These are phyloP conservation scores for Xanthoconium stramineum DNA, from an alignment of 768 basidiomycete species.

Conservation along the genomic window DNA sequence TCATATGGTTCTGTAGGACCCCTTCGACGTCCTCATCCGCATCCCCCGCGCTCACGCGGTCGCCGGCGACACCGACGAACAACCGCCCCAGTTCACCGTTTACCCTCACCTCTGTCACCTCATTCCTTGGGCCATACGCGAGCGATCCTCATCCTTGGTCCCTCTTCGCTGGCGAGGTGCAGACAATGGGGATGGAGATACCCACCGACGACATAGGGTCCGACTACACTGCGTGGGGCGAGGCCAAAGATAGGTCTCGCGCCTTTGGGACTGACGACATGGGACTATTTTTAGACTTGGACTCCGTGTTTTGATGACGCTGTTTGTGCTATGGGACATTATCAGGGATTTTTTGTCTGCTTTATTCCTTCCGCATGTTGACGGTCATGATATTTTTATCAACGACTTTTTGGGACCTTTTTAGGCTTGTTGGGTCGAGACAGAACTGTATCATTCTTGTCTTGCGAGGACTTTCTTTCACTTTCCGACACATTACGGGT, in stretches of 20 bases:
- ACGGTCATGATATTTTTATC: too few relatives aligned
- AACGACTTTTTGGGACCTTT: too few relatives aligned
- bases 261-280: background rate
- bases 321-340: background rate
- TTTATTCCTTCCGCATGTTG: too few relatives aligned
- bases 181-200: background rate
- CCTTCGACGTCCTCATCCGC: slow-evolving; percentile 3
- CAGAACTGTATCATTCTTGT: too few relatives aligned
- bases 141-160: background rate
- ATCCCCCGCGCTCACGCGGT: slow-evolving; percentile 1
- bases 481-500: too few relatives aligned
- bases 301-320: background rate
- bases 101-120: background rate
- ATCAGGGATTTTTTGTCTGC: background rate
- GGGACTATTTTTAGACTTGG: background rate
- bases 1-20: background rate
- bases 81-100: slow-evolving; percentile 1
- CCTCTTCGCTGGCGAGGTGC: background rate
- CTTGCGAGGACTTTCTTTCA: too few relatives aligned
- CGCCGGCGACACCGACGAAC: background rate
- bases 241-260: background rate
- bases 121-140: background rate
- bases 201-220: background rate
- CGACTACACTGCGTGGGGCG: background rate
- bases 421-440: too few relatives aligned